phyloP scores from a whole-genome alignment of 2,329 filamentous ascomycete genomes.

The Paecilomyces variotii region DNA sequence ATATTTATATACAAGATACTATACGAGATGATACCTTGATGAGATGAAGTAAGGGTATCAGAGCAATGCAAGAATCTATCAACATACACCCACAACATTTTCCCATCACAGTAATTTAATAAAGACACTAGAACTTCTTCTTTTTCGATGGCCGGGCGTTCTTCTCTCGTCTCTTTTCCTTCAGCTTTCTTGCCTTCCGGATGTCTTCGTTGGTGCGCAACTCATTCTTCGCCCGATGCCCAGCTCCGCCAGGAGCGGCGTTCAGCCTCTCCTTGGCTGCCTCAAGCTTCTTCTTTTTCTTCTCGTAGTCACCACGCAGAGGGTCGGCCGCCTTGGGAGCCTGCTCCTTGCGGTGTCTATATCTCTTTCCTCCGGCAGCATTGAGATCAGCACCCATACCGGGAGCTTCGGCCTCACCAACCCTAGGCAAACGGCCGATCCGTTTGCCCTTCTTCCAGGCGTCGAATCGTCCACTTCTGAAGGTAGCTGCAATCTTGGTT shows the following conservation, averaged over 20 bases:
- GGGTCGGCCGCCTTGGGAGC: conserved; percentile 92
- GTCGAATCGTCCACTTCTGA: conserved; percentile 90
- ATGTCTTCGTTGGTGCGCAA: conserved; percentile 78
- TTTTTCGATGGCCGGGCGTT: conserved; percentile 73
- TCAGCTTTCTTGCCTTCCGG: conserved; percentile 67
- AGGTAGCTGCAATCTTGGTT: conserved; percentile 89
- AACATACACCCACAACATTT: not conserved
- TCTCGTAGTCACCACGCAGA: conserved; percentile 81
- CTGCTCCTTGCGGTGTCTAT: conserved; percentile 78
- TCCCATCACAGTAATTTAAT: not conserved
- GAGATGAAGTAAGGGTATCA: not conserved
- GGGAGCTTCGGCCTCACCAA: conserved; percentile 68
- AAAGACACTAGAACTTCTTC: conserved; percentile 25
- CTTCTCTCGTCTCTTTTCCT: conserved; percentile 74
- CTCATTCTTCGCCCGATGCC: conserved; percentile 65
- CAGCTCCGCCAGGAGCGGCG: conserved; percentile 19
- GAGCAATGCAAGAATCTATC: not conserved
- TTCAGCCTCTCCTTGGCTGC: conserved; percentile 67
- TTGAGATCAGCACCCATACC: conserved; percentile 21
- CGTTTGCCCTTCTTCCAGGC: conserved; percentile 83
- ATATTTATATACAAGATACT: not conserved
- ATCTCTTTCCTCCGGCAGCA: conserved; percentile 49
- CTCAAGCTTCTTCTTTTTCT: conserved; percentile 79
- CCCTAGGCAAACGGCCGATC: conserved; percentile 66
- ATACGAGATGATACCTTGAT: not conserved